These are phyloP conservation scores for Sutorius eximius DNA, from an alignment of 1,284 basidiomycete genomes.

Conservation along the genomic window DNA sequence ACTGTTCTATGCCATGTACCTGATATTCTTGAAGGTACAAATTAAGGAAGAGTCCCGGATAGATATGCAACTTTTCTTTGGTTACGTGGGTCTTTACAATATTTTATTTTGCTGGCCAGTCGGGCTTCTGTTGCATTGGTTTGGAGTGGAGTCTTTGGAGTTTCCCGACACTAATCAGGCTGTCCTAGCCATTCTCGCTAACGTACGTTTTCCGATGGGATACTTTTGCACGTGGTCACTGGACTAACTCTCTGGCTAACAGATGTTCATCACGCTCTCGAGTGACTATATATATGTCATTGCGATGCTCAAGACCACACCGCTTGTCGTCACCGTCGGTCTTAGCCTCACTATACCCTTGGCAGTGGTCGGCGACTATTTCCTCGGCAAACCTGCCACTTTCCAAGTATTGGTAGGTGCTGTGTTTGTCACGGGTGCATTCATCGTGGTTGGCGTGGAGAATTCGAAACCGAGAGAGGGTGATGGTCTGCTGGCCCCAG, in stretches of 20 bases:
- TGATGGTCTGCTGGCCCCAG: conserved; percentile 2
- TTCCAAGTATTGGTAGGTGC: conserved; percentile 66
- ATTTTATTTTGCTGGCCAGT: conserved; percentile 81
- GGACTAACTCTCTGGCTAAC: background rate
- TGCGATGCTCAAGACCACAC: conserved; percentile 97
- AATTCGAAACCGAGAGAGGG: conserved; percentile 38
- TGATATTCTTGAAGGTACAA: conserved; percentile 87
- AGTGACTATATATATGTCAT: conserved; percentile 88
- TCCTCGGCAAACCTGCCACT: conserved; percentile 58
- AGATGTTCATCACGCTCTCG: conserved; percentile 85
- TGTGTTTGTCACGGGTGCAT: conserved; percentile 63
- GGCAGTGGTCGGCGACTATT: conserved; percentile 78
- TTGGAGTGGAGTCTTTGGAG: conserved; percentile 76
- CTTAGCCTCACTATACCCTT: conserved; percentile 94
- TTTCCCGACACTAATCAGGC: conserved; percentile 63
- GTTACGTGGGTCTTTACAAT: conserved; percentile 92
- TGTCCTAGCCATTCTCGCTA: conserved; percentile 70
- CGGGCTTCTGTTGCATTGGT: conserved; percentile 77
- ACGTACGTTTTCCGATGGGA: conserved; percentile 49
- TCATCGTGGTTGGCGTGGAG: conserved; percentile 65
- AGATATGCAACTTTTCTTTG: conserved; percentile 93
- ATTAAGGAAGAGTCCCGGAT: conserved; percentile 83
- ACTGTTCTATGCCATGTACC: conserved; percentile 88
- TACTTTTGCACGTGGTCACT: background rate
- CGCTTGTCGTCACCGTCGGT: conserved; percentile 90